A percentile compares a stretch with the other conserved stretches of the same genome.
phyloP scores from a whole-genome alignment of 257 asterid genomes.

The Solanum raphanifolium region DNA sequence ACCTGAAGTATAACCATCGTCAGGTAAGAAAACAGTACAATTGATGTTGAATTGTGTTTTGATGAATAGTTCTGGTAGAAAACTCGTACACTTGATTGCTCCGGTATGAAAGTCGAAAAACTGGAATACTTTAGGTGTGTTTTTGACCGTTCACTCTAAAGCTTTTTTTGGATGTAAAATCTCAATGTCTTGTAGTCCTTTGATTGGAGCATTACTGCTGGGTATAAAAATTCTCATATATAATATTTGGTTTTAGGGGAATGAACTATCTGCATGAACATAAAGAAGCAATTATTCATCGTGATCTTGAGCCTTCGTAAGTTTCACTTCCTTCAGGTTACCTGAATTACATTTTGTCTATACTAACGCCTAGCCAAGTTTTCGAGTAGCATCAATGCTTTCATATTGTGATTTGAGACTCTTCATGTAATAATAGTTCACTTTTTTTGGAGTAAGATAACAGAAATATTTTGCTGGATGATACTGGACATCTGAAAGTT shows the following conservation, averaged over 20 bases:
- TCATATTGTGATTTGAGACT: not conserved
- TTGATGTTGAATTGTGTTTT: not conserved
- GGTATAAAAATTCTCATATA: not conserved
- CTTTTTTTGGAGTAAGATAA: conserved; percentile 6
- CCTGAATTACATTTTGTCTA: not conserved
- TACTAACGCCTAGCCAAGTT: not conserved
- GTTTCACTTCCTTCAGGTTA: conserved; percentile 8
- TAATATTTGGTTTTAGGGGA: conserved; percentile 55
- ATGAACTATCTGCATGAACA: conserved; percentile 80
- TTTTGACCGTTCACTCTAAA: not conserved
- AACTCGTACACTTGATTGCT: not conserved
- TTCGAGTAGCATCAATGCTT: not conserved
- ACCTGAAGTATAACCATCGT: not conserved
- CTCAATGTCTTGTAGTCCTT: not conserved
- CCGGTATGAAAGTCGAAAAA: too few relatives aligned
- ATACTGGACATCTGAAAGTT: conserved; percentile 92
- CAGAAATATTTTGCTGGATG: conserved; percentile 94
- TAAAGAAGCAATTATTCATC: conserved; percentile 78
- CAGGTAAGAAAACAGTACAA: not conserved
- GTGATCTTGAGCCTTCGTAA: conserved; percentile 97
- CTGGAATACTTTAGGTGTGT: not conserved
- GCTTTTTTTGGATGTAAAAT: not conserved
- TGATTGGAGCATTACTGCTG: not conserved
- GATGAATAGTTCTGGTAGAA: not conserved
- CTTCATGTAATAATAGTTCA: not conserved